Base-by-base conservation (phyloP, 2,329 filamentous ascomycete species). In the Aquanectria penicillioides region DNA sequence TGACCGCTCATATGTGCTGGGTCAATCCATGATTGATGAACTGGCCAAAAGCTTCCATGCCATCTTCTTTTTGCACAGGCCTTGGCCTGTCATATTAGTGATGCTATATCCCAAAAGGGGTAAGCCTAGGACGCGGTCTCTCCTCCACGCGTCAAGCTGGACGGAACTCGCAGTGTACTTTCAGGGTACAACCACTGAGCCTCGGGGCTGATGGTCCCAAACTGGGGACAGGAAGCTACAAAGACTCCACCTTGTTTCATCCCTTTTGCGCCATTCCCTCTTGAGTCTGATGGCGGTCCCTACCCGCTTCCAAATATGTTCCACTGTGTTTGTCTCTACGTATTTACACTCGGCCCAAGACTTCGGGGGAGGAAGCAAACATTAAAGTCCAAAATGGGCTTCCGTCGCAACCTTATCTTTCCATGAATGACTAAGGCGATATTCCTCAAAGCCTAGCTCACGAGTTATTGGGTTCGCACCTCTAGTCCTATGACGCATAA, bases 211-310 rank as follows among this genome's bases (percentile, higher is more conserved):
- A n/a, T n/a, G n/a, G n/a, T n/a, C 52, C 38, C 15, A 51, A 40
- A 18, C 38, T 52, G 49, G 53, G 57, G 47, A 34, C 23, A 44
- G 41, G 57, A 56, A 47, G 48, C 53, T 52, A 50, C 44, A 15
- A 17, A 26, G 46, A 52, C 65, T 48, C 67, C 66, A 66, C 64
- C 41, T 12, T 37, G 67, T 69, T 69, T 69, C 67, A 69, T 44
- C 33, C 61, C 17, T 47, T 33, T 25, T 34, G 6, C 51, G 47
- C 66, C 47, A 67, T 69, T 62, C 66, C 66, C 20, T 52, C 37
- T 56, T 26, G 40, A 53, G 33, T 28, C 31, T 37, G 26, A 25
- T 44, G 18, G 31, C 44, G 29, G 38, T 57, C 25, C 37, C 38
- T 17, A 25, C 36, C 38, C 22, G 33, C 48, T 25, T 50, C 59